phyloP scores from a whole-genome alignment of 1,139 yeast genomes.

The Yamadazyma blattariae region DNA sequence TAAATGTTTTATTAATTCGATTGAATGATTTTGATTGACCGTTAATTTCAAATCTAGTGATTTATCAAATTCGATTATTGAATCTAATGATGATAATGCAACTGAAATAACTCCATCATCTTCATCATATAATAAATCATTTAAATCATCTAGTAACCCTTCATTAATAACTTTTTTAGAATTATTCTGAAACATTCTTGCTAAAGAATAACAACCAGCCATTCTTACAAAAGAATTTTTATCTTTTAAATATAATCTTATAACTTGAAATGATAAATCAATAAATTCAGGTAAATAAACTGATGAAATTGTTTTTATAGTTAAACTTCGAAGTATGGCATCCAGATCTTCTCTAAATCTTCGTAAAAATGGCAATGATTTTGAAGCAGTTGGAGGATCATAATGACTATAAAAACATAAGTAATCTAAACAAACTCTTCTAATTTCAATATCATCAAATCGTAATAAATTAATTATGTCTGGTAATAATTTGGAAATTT shows the following conservation, averaged over 20 bases:
- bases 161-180: conserved; percentile 43
- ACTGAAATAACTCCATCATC: conserved; percentile 67
- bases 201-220: conserved; percentile 68
- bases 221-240: conserved; percentile 62
- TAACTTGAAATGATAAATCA: conserved; percentile 25
- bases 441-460: conserved; percentile 67
- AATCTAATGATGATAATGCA: conserved; percentile 67
- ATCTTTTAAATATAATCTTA: conserved; percentile 42
- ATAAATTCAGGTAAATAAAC: conserved; percentile 54
- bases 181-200: conserved; percentile 63
- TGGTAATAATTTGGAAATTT: conserved; percentile 64
- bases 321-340: conserved; percentile 42
- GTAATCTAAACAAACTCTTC: conserved; percentile 65
- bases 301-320: conserved; percentile 63
- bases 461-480: conserved; percentile 64
- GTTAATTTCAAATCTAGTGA: conserved; percentile 43
- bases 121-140: conserved; percentile 55
- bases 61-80: conserved; percentile 58
- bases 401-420: conserved; percentile 55
- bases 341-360: conserved; percentile 45
- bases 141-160: conserved; percentile 52
- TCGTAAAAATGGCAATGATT: conserved; percentile 55
- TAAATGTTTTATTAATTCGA: conserved; percentile 47
- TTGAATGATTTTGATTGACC: conserved; percentile 56
- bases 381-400: conserved; percentile 53